These are phyloP conservation scores for Russula brevipes DNA, from an alignment of 768 basidiomycete species.

Conservation along the genomic window DNA sequence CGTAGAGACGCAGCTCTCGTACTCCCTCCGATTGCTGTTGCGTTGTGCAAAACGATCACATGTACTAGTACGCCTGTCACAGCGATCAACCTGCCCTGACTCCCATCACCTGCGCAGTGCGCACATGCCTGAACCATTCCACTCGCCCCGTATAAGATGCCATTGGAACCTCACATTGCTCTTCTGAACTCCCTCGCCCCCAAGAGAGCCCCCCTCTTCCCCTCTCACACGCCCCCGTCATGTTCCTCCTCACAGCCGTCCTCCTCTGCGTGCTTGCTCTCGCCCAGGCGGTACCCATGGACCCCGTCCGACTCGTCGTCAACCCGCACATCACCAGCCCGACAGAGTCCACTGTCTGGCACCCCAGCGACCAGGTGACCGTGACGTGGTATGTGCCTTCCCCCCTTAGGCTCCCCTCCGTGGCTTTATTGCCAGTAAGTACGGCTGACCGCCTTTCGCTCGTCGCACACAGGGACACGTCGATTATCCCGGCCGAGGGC, in stretches of 20 bases:
- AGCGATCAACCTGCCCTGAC: too few species aligned
- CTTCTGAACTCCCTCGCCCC: not conserved
- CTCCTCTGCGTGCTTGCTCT: not conserved
- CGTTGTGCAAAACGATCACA: too few species aligned
- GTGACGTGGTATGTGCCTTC: constrained; percentile 38
- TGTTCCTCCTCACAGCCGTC: constrained; percentile 5
- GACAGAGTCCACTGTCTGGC: constrained; percentile 33
- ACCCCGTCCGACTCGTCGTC: not conserved
- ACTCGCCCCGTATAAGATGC: not conserved
- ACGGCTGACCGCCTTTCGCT: not conserved
- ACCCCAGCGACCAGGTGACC: constrained; percentile 32
- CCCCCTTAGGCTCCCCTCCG: not conserved
- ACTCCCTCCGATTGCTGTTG: too few species aligned
- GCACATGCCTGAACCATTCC: too few species aligned
- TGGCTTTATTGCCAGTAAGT: not conserved
- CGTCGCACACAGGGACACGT: constrained; percentile 23
- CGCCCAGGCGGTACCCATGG: not conserved
- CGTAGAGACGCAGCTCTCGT: too few species aligned
- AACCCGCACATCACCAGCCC: constrained; percentile 41
- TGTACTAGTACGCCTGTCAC: too few species aligned
- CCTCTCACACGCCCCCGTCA: not conserved
- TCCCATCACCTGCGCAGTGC: too few species aligned
- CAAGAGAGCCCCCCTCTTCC: not conserved
- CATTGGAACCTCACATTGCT: not conserved
- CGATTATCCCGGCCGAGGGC: constrained; percentile 37